Evolutionary conservation across 768 basidiomycete species (phyloP).

Genomic region (Botryobasidium botryosum): DNA sequence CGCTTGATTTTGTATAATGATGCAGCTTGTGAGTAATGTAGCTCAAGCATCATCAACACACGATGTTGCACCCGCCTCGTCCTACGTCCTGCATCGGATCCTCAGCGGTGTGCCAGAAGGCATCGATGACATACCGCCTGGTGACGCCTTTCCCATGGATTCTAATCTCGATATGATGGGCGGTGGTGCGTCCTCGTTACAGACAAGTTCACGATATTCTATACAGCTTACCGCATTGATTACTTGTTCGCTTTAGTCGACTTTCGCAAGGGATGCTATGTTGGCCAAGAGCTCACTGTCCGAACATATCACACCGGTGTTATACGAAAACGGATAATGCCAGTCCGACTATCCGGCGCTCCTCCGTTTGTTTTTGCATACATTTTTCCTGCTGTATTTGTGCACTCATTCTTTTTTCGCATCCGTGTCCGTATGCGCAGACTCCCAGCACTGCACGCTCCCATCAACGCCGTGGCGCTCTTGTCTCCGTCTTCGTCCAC

Average conservation of each 20-base stretch:
- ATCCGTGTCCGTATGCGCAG: slow-evolving; percentile 12
- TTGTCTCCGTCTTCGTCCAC: slow-evolving; percentile 9
- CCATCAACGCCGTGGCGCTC: slow-evolving; percentile 11
- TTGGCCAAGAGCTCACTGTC: slow-evolving; percentile 94
- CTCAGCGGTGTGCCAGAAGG: slow-evolving; percentile 82
- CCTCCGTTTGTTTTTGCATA: slow-evolving; percentile 10
- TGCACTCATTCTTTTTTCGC: slow-evolving; percentile 7
- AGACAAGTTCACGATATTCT: slow-evolving; percentile 3
- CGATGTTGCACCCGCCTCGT: too few species aligned
- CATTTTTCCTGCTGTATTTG: background rate
- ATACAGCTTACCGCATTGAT: slow-evolving; percentile 5
- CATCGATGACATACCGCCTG: slow-evolving; percentile 49
- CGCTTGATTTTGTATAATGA: slow-evolving; percentile 1
- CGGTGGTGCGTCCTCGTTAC: slow-evolving; percentile 43
- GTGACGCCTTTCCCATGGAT: slow-evolving; percentile 81
- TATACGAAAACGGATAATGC: slow-evolving; percentile 76
- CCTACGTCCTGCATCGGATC: slow-evolving; percentile 66
- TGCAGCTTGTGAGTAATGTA: too few species aligned
- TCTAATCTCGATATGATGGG: slow-evolving; percentile 92
- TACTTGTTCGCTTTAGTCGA: slow-evolving; percentile 46
- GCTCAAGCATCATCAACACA: too few species aligned
- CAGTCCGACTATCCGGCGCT: slow-evolving; percentile 28
- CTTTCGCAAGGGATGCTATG: slow-evolving; percentile 94
- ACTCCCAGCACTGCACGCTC: slow-evolving; percentile 15
- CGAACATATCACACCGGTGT: slow-evolving; percentile 91